Evolutionary conservation across 1,284 basidiomycete genomes (phyloP).

Genomic region (Irpex sp.): DNA sequence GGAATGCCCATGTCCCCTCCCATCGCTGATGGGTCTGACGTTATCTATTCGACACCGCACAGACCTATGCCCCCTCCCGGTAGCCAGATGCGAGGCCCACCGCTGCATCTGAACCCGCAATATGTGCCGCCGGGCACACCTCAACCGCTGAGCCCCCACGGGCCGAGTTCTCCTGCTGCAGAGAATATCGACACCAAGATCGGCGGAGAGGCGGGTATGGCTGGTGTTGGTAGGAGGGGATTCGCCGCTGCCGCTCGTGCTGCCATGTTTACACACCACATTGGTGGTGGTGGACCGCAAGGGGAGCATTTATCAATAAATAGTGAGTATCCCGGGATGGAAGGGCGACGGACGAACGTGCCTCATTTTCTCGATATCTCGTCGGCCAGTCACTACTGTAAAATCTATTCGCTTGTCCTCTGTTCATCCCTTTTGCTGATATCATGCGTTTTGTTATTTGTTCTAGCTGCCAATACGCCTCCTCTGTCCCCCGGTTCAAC

Average conservation of each 20-base stretch:
- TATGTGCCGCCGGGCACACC: neutral
- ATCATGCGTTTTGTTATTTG: neutral
- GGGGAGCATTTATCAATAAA: constrained; percentile 9
- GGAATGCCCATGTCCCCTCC: constrained; percentile 13
- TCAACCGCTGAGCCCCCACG: neutral
- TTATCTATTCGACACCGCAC: neutral
- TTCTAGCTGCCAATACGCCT: constrained; percentile 23
- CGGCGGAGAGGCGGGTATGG: constrained; percentile 86
- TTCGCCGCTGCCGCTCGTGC: constrained; percentile 79
- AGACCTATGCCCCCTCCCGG: neutral
- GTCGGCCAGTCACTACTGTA: constrained; percentile 24
- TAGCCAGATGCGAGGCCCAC: neutral
- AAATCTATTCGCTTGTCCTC: constrained; percentile 4
- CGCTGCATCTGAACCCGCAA: neutral
- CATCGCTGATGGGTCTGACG: neutral
- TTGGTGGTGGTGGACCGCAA: constrained; percentile 8
- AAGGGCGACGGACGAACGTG: constrained; percentile 37
- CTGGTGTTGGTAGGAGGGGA: constrained; percentile 81
- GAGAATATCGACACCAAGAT: constrained; percentile 60
- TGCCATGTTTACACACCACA: constrained; percentile 49
- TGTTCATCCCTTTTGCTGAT: neutral
- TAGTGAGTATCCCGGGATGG: constrained; percentile 25
- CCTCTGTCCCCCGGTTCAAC: constrained; percentile 33
- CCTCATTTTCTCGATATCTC: constrained; percentile 53
- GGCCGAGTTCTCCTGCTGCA: constrained; percentile 9